Evolutionary conservation across 2,329 filamentous ascomycete species (phyloP).

Genomic region (Diaporthe eres): DNA sequence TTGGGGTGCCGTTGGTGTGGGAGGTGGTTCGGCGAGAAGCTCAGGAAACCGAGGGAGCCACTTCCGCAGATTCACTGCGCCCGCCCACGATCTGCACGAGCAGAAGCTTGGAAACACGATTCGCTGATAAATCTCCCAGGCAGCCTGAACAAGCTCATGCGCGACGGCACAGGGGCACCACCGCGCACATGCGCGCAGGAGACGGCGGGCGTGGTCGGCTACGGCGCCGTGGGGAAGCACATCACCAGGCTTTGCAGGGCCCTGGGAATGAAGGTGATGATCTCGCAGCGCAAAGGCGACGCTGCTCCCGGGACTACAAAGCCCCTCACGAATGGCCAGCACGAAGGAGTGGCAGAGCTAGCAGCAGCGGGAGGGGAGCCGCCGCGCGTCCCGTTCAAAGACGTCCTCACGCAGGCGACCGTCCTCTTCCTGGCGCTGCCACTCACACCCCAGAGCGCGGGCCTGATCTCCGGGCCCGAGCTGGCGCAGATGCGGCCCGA

Average conservation of each 20-base stretch:
- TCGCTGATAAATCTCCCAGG: constrained; percentile 1
- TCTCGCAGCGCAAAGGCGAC: constrained; percentile 43
- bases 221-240: constrained; percentile 43
- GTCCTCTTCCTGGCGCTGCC: constrained; percentile 46
- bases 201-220: constrained; percentile 37
- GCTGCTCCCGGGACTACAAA: not conserved
- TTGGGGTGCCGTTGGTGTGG: not conserved
- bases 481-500: constrained; percentile 44
- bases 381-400: constrained; percentile 42
- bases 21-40: not conserved
- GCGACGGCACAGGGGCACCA: constrained; percentile 22
- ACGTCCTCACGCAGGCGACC: constrained; percentile 43
- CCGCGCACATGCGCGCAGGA: constrained; percentile 40
- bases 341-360: not conserved
- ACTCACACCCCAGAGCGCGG: constrained; percentile 35
- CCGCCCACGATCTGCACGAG: not conserved
- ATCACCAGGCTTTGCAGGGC: constrained; percentile 44
- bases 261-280: constrained; percentile 46
- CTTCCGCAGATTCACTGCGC: too few species aligned
- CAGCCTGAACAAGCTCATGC: constrained; percentile 33
- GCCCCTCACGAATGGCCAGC: not conserved
- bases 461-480: constrained; percentile 45
- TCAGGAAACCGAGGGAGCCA: too few species aligned
- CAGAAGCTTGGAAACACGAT: not conserved
- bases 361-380: not conserved